These are phyloP conservation scores for Colletotrichum ledebouriae DNA, from an alignment of 2,329 filamentous ascomycete genomes.

Conservation along the genomic window DNA sequence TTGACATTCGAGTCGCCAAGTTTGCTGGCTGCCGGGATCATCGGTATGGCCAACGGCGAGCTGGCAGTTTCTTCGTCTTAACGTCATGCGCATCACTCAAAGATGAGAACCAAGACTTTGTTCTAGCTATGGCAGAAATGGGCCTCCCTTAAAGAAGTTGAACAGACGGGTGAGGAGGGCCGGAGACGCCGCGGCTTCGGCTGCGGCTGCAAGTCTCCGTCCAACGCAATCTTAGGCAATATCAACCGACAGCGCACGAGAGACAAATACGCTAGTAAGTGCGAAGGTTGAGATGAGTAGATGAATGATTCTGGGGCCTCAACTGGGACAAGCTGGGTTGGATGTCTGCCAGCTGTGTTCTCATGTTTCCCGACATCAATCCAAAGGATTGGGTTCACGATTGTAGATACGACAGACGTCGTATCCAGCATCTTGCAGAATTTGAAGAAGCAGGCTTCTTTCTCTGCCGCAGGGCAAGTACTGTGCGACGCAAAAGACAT, in stretches of 20 bases:
- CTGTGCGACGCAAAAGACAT: background rate
- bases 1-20: constrained; percentile 10
- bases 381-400: constrained; percentile 2
- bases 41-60: background rate
- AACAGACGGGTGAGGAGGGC: background rate
- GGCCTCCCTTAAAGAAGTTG: background rate
- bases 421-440: constrained; percentile 7
- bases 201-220: constrained; percentile 34
- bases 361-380: background rate
- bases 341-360: no score
- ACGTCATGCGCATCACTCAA: background rate
- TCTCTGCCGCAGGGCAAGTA: background rate
- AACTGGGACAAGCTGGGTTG: background rate
- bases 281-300: no score
- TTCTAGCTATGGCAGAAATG: background rate
- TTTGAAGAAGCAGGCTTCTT: background rate
- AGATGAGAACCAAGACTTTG: background rate
- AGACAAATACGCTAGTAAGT: background rate
- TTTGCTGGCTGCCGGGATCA: constrained; percentile 12
- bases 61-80: background rate
- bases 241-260: background rate
- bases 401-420: constrained; percentile 1
- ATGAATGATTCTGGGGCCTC: no score
- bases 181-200: constrained; percentile 9
- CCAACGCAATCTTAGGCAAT: constrained; percentile 13